A percentile compares a stretch with the other conserved stretches of the same genome.
Evolutionary conservation across 2,329 filamentous ascomycete genomes (phyloP).

Genomic region (Alternaria tenuissima): DNA sequence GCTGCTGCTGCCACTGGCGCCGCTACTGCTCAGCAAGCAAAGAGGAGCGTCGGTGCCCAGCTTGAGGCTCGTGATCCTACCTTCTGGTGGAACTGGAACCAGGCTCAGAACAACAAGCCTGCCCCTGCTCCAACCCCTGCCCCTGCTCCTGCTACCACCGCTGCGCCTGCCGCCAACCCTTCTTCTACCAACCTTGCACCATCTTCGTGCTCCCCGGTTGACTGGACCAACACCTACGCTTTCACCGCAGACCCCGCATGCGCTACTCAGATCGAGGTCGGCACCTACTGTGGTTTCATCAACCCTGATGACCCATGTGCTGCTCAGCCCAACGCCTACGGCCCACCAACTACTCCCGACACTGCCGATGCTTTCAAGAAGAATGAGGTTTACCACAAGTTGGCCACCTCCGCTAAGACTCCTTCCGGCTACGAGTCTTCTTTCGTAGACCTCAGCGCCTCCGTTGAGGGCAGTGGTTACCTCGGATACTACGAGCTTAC

Average conservation of each 20-base stretch:
- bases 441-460: slow-evolving; percentile 30
- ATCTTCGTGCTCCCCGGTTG: slow-evolving; percentile 30
- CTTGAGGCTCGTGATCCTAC: slow-evolving; percentile 12
- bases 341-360: slow-evolving; percentile 30
- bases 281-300: slow-evolving; percentile 39
- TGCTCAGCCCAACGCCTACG: slow-evolving; percentile 35
- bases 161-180: slow-evolving; percentile 17
- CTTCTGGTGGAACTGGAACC: slow-evolving; percentile 13
- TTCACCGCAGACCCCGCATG: slow-evolving; percentile 34
- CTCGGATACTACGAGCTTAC: slow-evolving; percentile 35
- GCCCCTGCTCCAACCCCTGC: no score
- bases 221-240: slow-evolving; percentile 33
- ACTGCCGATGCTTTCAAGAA: slow-evolving; percentile 36
- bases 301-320: slow-evolving; percentile 38
- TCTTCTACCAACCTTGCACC: slow-evolving; percentile 29
- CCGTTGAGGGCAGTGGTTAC: slow-evolving; percentile 30
- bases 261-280: slow-evolving; percentile 31
- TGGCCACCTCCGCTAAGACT: slow-evolving; percentile 33
- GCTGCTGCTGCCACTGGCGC: slow-evolving; percentile 22
- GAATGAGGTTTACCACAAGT: slow-evolving; percentile 30
- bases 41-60: slow-evolving; percentile 16
- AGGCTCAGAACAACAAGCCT: slow-evolving; percentile 2
- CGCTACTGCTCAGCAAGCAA: slow-evolving; percentile 24
- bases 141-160: not conserved
- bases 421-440: slow-evolving; percentile 28